phyloP scores from a whole-genome alignment of 2,329 filamentous ascomycete species.

The Colletotrichum salicis region DNA sequence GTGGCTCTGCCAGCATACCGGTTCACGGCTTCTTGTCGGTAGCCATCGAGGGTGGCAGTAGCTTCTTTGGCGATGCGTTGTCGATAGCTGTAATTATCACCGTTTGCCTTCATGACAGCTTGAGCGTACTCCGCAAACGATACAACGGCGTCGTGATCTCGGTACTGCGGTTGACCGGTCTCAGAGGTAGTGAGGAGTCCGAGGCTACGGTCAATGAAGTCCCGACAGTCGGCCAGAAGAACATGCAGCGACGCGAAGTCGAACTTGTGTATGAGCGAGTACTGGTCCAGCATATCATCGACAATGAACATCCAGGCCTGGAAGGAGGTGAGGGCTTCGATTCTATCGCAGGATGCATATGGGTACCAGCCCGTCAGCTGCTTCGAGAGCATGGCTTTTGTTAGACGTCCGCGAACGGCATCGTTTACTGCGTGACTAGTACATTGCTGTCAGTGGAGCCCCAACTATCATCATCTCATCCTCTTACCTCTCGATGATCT shows the following conservation, averaged over 20 bases:
- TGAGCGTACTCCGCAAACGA: constrained; percentile 7
- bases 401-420: constrained; percentile 21
- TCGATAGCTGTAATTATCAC: constrained; percentile 5
- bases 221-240: constrained; percentile 17
- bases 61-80: constrained; percentile 12
- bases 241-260: constrained; percentile 11
- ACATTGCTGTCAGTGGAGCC: background rate
- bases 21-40: constrained; percentile 17
- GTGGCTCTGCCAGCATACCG: constrained; percentile 15
- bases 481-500: constrained; percentile 21
- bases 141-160: constrained; percentile 16
- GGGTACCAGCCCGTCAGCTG: constrained; percentile 29
- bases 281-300: constrained; percentile 29
- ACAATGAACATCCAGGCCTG: constrained; percentile 29
- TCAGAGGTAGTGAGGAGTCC: background rate
- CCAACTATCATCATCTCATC: background rate
- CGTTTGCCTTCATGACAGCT: background rate
- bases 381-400: constrained; percentile 27
- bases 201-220: constrained; percentile 28
- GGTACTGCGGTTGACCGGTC: background rate
- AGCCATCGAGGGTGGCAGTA: constrained; percentile 3
- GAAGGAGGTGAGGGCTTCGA: constrained; percentile 27
- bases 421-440: constrained; percentile 21
- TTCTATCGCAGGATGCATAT: constrained; percentile 14
- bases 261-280: constrained; percentile 2